Conservation (phyloP, 1,284 basidiomycete genomes). For the Cryptococcus sp. region DNA sequence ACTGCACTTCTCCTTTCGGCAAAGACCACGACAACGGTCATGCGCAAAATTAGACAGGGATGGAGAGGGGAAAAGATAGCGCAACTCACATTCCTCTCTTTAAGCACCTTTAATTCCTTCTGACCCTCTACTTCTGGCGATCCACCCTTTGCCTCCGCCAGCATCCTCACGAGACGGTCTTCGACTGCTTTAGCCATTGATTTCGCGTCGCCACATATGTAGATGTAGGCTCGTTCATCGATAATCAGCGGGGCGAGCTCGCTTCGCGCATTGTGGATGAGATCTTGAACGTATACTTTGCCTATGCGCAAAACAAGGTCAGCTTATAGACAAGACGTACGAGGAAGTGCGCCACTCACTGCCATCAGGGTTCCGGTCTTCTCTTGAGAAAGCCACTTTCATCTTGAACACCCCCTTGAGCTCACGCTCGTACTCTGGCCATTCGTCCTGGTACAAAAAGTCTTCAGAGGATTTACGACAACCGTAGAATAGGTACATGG, state of each 20-base stretch:
- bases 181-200: conserved; percentile 95
- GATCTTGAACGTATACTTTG: conserved; percentile 97
- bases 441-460: conserved; percentile 93
- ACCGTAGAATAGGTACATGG: conserved; percentile 92
- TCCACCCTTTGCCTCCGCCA: conserved; percentile 93
- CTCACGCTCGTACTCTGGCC: conserved; percentile 82
- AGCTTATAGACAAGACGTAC: not conserved
- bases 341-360: conserved; percentile 36
- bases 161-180: conserved; percentile 75
- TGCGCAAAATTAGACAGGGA: not conserved
- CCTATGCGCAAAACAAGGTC: conserved; percentile 36
- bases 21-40: too few relatives aligned
- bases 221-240: conserved; percentile 90
- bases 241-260: conserved; percentile 84
- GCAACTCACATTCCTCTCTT: conserved; percentile 67
- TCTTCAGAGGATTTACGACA: conserved; percentile 86
- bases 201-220: conserved; percentile 96
- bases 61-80: not conserved
- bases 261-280: conserved; percentile 81
- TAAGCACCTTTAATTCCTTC: conserved; percentile 88
- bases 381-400: conserved; percentile 84
- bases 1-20: too few relatives aligned
- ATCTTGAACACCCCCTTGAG: conserved; percentile 88
- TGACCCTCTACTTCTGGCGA: conserved; percentile 79
- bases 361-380: conserved; percentile 76